Base-by-base conservation (phyloP, 2,329 filamentous ascomycete genomes). In the Zasmidium angulare region DNA sequence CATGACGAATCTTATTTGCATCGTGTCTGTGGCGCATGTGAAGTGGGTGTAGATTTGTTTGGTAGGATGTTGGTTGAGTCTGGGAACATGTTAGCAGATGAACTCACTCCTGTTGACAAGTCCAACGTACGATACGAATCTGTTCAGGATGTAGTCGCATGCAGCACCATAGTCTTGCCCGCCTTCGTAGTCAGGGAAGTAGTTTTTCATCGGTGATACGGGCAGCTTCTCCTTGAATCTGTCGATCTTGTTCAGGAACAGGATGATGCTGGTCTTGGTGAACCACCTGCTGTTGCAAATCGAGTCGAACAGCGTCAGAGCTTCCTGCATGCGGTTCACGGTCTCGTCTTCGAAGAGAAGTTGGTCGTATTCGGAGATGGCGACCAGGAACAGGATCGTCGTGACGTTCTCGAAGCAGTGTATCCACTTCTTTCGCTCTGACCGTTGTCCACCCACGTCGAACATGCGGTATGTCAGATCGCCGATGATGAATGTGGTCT, bases 31-130 rank as follows among this genome's bases (percentile, higher is more conserved):
- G 62, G 95, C 95, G 76, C 95, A 98, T 53, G 95, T 99, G 80
- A 99, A 99, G 79, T 98, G 95, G 60, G 95, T 99, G 84, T 99
- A 99, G 77, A 99, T 98, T 78, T 99, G 95, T 84, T 99, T 99
- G 56, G 92, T 96, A 82, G 98, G 95, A 76, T 97, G 93, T 79
- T 98, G 95, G 82, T 99, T 99, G 75, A 99, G 82, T 75, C 72
- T 74, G 59, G 17, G 36, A 47, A 3, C 23, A 29, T 50, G 63
- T 68, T 47, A 69, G 66, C 54, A 56, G 26, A 11, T 29, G 26
- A 29, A 29, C 36, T 56, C 4, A 22, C 26, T 49, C 21, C n/a
- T 21, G 2, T 50, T 11, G 7, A 43, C 6, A 20, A 11, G 50
- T 11, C 12, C 19, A n/a, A 72, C 71, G 70, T 61, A 73, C 71